Evolutionary conservation across 345 rosid genomes (phyloP).

Genomic region (Laguncularia racemosa): DNA sequence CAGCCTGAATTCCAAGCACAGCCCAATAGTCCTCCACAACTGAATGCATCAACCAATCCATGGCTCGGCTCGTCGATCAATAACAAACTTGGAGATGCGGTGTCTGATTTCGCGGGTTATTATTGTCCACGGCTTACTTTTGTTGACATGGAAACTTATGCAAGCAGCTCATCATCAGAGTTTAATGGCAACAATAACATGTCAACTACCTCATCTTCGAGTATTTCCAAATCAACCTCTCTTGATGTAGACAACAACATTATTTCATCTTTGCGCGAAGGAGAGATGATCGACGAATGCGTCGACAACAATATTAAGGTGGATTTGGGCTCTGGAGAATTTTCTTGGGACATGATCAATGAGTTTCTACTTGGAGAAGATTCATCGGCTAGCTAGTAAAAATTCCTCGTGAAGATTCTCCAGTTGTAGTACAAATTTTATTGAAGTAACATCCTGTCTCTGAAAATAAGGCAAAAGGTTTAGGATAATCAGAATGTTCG

Average conservation of each 20-base stretch:
- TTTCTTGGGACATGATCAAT: conserved; percentile 15
- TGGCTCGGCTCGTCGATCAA: too few species aligned
- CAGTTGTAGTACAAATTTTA: background rate
- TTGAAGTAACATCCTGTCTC: background rate
- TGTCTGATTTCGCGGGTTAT: too few species aligned
- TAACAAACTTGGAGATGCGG: too few species aligned
- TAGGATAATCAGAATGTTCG: too few species aligned
- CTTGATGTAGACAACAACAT: conserved; percentile 11
- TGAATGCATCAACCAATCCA: too few species aligned
- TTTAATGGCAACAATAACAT: conserved; percentile 5
- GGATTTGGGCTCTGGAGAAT: conserved; percentile 17
- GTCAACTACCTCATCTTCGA: conserved; percentile 18
- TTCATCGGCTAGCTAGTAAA: background rate
- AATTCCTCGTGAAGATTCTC: background rate
- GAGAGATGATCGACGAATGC: background rate
- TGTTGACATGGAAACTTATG: too few species aligned
- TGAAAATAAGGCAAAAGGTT: too few species aligned
- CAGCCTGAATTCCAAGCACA: too few species aligned
- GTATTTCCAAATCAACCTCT: conserved; percentile 23
- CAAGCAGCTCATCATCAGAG: background rate
- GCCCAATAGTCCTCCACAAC: too few species aligned
- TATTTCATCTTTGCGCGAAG: background rate
- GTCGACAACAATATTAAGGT: background rate
- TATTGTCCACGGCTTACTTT: too few species aligned
- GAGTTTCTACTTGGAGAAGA: conserved; percentile 18